Percentiles rank a stretch among this genome's conserved stretches.
These are phyloP conservation scores for Talaromyces verruculosus DNA, from an alignment of 2,329 filamentous ascomycete genomes.

Conservation along the genomic window DNA sequence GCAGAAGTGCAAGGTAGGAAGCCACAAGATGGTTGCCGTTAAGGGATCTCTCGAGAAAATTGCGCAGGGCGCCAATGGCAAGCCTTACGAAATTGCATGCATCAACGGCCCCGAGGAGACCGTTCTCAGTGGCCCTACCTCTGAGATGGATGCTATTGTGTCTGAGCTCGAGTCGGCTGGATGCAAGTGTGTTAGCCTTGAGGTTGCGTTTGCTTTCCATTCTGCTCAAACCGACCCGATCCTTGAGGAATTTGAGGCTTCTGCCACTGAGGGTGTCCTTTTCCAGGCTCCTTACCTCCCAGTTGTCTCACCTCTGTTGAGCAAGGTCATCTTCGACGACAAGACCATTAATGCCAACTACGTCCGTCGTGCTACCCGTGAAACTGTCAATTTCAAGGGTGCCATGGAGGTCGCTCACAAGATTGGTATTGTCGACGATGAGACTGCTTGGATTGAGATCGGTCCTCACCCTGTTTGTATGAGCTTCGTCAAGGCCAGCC, in stretches of 20 bases:
- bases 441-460: constrained; percentile 70
- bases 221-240: constrained; percentile 65
- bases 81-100: constrained; percentile 60
- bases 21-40: constrained; percentile 65
- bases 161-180: constrained; percentile 49
- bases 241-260: constrained; percentile 58
- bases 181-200: constrained; percentile 62
- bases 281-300: constrained; percentile 44
- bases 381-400: constrained; percentile 67
- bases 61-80: constrained; percentile 51
- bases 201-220: constrained; percentile 67
- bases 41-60: constrained; percentile 38
- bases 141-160: constrained; percentile 57
- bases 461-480: constrained; percentile 72
- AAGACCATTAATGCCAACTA: constrained; percentile 55
- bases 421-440: constrained; percentile 61
- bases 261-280: constrained; percentile 45
- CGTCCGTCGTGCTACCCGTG: constrained; percentile 63
- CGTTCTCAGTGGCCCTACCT: constrained; percentile 63
- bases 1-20: constrained; percentile 64
- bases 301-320: constrained; percentile 49
- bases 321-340: constrained; percentile 38
- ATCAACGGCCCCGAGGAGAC: constrained; percentile 74
- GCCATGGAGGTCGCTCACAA: constrained; percentile 61
- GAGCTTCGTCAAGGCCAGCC: constrained; percentile 66